Conservation (phyloP, 768 basidiomycete genomes). For the Tephrocybe sp. region DNA sequence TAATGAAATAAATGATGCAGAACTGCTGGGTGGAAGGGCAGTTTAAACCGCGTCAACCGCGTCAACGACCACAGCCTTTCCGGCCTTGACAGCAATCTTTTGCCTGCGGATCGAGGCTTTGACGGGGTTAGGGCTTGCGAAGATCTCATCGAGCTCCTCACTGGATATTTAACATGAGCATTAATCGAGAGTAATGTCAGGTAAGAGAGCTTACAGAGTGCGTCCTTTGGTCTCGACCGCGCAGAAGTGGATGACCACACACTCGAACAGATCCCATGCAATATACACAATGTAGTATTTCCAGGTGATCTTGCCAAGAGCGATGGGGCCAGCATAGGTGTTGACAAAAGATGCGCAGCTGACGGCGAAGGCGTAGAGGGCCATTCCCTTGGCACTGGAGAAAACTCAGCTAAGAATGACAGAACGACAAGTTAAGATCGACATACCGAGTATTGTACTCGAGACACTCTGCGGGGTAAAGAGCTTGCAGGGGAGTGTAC, state of each 20-base stretch:
- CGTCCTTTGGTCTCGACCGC: slow-evolving; percentile 44
- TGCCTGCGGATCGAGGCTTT: slow-evolving; percentile 38
- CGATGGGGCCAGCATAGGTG: slow-evolving; percentile 47
- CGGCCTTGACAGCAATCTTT: slow-evolving; percentile 37
- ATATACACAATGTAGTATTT: slow-evolving; percentile 42
- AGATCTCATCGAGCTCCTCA: slow-evolving; percentile 44
- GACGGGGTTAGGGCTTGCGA: slow-evolving; percentile 36
- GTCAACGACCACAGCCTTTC: slow-evolving; percentile 21
- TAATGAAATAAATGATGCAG: too few relatives aligned
- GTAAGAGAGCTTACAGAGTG: slow-evolving; percentile 32
- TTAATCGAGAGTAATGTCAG: not conserved
- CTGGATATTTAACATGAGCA: slow-evolving; percentile 18
- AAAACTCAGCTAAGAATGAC: not conserved
- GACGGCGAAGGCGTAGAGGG: slow-evolving; percentile 45
- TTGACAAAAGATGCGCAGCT: slow-evolving; percentile 48
- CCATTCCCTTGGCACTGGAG: slow-evolving; percentile 59
- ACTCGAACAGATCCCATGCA: slow-evolving; percentile 41
- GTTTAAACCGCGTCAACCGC: slow-evolving; percentile 14
- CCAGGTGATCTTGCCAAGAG: slow-evolving; percentile 34
- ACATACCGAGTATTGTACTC: slow-evolving; percentile 49
- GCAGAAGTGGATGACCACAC: slow-evolving; percentile 35
- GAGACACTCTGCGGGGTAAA: slow-evolving; percentile 57
- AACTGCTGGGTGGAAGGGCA: not conserved
- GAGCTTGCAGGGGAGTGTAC: slow-evolving; percentile 60
- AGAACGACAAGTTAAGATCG: not conserved